Base-by-base conservation (phyloP, 805 yeast genomes). In the Suhomyces faveliae region DNA sequence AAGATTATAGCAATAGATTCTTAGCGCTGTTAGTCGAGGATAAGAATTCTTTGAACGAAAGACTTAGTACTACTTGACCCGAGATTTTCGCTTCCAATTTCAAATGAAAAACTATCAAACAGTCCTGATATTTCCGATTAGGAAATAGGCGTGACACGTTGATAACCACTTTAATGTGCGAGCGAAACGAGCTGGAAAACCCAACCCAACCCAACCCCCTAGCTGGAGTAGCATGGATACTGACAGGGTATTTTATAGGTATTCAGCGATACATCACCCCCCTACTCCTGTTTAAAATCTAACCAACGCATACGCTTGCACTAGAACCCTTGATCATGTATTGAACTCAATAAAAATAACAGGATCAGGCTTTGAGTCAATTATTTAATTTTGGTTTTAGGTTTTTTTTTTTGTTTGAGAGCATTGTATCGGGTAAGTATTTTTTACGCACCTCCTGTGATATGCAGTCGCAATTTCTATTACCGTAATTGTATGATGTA, bases 401-500 rank as follows among this genome's bases (percentile, higher is more conserved):
- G 11, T 17, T 33, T 15, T 17, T 33, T 33, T 33, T 33, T 33
- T 33, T 33, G 19, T 10, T 10, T 24, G 10, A 7, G 6, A 11
- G 21, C 15, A 8, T 33, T 33, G 37, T 33, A 17, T 33, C 37
- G 37, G 37, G 37, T 33, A 33, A 33, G 13, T 25, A 40, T 40
- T 40, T 40, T 40, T 27, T 25, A 40, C 17, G 43, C 35, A 27
- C 35, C 15, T 15, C 35, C n/a, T 12, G 35, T 24, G 15, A 17
- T 40, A 27, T 40, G 42, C 42, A 15, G 13, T 33, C 15, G 20
- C 37, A 33, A 33, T 33, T 30, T 33, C 37, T 23, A 15, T 40
- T 21, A 40, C 33, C 43, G 15, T 40, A 25, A 40, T 15, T 25
- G 21, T 15, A 12, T 17, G 19, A 27, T 17, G 22, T 27, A 12